A percentile compares a stretch with the other conserved stretches of the same genome.
Evolutionary conservation across 106 monocot genomes (phyloP).

Genomic region (Xerophyta viscosa): DNA sequence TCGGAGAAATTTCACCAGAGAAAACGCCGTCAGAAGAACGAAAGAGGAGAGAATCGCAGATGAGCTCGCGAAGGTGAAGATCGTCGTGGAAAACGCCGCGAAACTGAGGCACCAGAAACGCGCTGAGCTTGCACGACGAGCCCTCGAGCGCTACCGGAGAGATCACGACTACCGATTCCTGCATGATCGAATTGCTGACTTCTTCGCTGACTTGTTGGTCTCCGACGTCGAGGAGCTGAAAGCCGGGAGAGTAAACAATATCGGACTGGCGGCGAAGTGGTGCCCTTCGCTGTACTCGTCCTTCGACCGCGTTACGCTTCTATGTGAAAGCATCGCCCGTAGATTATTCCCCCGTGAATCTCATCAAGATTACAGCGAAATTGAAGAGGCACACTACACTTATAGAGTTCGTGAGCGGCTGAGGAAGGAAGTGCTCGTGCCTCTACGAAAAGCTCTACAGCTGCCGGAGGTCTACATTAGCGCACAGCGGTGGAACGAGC

Average conservation of each 20-base stretch:
- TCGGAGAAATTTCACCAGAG: not conserved
- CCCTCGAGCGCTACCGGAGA: slow-evolving; percentile 26
- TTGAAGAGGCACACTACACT: slow-evolving; percentile 52
- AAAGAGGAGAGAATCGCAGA: slow-evolving; percentile 18
- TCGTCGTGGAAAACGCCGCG: slow-evolving; percentile 11
- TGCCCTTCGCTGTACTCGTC: slow-evolving; percentile 58
- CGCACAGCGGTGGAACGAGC: slow-evolving; percentile 31
- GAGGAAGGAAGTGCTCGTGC: slow-evolving; percentile 47
- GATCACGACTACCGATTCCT: slow-evolving; percentile 41
- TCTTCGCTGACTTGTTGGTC: slow-evolving; percentile 35
- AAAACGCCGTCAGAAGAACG: not conserved
- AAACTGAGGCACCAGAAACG: slow-evolving; percentile 23
- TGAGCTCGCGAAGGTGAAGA: slow-evolving; percentile 14
- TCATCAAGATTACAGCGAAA: slow-evolving; percentile 20
- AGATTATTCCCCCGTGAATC: slow-evolving; percentile 50
- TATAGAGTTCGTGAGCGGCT: slow-evolving; percentile 61
- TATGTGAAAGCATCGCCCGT: slow-evolving; percentile 65
- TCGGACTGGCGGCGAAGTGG: slow-evolving; percentile 67
- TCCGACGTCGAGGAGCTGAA: slow-evolving; percentile 30
- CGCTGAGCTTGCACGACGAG: slow-evolving; percentile 18
- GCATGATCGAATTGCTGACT: slow-evolving; percentile 35
- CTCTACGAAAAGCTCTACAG: slow-evolving; percentile 43
- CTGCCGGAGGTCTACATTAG: slow-evolving; percentile 69
- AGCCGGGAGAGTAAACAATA: slow-evolving; percentile 11
- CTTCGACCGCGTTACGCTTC: slow-evolving; percentile 51